phyloP scores from a whole-genome alignment of 2,329 filamentous ascomycete genomes.

The Aspergillus tanneri region DNA sequence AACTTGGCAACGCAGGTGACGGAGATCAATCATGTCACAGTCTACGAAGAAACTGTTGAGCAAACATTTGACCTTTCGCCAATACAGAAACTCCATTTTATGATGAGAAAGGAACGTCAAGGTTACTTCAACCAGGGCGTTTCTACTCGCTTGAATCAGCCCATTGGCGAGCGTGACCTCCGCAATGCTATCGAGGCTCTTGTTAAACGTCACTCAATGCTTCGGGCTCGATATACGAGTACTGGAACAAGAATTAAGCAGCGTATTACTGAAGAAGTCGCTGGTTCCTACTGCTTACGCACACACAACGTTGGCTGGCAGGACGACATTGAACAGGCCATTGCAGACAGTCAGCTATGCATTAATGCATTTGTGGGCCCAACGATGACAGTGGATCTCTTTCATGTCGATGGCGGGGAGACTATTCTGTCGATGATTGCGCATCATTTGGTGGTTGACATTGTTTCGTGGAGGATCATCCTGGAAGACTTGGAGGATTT shows the following conservation, averaged over 20 bases:
- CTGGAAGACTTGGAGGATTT: slow-evolving; percentile 41
- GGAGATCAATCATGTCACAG: slow-evolving; percentile 29
- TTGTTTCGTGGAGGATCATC: slow-evolving; percentile 44
- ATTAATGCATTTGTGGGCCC: slow-evolving; percentile 41
- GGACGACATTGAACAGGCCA: slow-evolving; percentile 24
- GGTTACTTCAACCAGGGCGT: slow-evolving; percentile 44
- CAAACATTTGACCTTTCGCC: slow-evolving; percentile 37
- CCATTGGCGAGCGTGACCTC: slow-evolving; percentile 25
- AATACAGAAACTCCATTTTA: slow-evolving; percentile 41
- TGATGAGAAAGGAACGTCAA: slow-evolving; percentile 32
- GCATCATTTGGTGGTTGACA: slow-evolving; percentile 41
- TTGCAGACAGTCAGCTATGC: slow-evolving; percentile 32
- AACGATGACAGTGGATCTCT: slow-evolving; percentile 44
- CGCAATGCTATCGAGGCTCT: slow-evolving; percentile 32
- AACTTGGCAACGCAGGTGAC: slow-evolving; percentile 35
- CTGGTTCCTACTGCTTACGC: slow-evolving; percentile 30
- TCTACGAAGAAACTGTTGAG: slow-evolving; percentile 36
- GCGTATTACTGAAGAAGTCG: slow-evolving; percentile 30
- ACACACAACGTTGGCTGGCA: slow-evolving; percentile 20
- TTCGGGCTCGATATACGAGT: slow-evolving; percentile 34
- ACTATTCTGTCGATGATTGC: slow-evolving; percentile 36
- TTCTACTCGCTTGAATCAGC: slow-evolving; percentile 31
- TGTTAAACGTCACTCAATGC: slow-evolving; percentile 39
- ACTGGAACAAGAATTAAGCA: slow-evolving; percentile 24
- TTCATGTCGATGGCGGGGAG: slow-evolving; percentile 34